Conservation (phyloP, 805 yeast species). For the Saccharomycopsis microspora region DNA sequence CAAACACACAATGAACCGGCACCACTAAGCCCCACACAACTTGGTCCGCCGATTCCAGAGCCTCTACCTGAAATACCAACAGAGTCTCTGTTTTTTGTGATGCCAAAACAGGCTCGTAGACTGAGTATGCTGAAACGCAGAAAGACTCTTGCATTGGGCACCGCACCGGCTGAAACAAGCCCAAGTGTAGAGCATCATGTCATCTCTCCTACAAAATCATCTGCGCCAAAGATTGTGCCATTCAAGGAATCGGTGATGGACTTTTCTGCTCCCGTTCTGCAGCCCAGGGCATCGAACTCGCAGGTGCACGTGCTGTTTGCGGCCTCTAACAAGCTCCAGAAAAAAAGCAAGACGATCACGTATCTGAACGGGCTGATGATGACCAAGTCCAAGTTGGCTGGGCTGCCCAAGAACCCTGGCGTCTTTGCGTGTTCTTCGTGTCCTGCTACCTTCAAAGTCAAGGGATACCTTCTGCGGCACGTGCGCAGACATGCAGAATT, state of each 20-base stretch:
- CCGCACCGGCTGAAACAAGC: no score
- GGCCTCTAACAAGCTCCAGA: not conserved
- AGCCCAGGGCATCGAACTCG: not conserved
- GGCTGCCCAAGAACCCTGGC: slow-evolving; percentile 51
- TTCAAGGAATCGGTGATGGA: slow-evolving; percentile 7
- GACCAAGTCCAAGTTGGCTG: slow-evolving; percentile 7
- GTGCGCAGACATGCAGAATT: slow-evolving; percentile 63
- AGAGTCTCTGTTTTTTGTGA: no score
- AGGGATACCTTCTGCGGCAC: slow-evolving; percentile 79
- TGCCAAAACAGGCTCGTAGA: not conserved
- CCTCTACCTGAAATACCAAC: no score
- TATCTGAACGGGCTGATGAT: slow-evolving; percentile 10
- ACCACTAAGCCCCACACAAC: no score
- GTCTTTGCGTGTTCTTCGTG: slow-evolving; percentile 55
- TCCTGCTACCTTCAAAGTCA: slow-evolving; percentile 74
- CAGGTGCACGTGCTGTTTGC: not conserved
- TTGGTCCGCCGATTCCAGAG: no score
- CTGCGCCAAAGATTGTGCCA: not conserved
- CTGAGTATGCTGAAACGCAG: not conserved
- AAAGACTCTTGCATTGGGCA: not conserved
- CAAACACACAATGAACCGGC: no score
- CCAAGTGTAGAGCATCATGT: no score
- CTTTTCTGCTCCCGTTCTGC: not conserved
- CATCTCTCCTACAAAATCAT: no score
- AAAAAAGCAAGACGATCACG: slow-evolving; percentile 4